Evolutionary conservation across 169 alveolate species (phyloP), one percentile per base, ranked within the genome.

Genomic region (Babesia bigemina): DNA sequence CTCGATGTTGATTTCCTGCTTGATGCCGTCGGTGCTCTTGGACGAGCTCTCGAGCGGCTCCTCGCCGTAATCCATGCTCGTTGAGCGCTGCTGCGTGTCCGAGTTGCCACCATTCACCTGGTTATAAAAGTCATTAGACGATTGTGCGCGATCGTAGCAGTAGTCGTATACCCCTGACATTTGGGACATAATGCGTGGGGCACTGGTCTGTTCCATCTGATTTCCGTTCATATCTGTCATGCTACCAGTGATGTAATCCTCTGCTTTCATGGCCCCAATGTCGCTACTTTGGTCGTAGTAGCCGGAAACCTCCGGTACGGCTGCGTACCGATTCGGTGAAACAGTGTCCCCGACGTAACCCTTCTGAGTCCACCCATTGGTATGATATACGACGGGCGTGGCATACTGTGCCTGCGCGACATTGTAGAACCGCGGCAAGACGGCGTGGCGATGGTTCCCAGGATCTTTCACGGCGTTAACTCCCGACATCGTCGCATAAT

Each of bases 231-330:
- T 24, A 29, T 42, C 26, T 0, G 29, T 29, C 50, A 52, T 52
- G 21, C 73, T 39, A 0, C 26, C 2, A 14, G 8, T 60, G 10
- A n/a, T 1, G 13, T 61, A 33, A 0, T 47, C 28, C 0, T 33
- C 50, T 17, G 70, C 0, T 36, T 61, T 49, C 42, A 21, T 21
- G 45, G 73, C 45, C 16, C 14, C 48, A 21, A 17, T 45, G 50
- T 55, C 76, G 24, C 56, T 42, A 10, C 65, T 47, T 4, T 19
- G 11, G 2, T 67, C 57, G 65, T 67, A 67, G 33, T 29, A 67
- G 14, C 57, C 66, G 12, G 66, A 3, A 9, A 10, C 59, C 3
- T 55, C 45, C 22, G 76, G 42, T 16, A 36, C 29, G 4, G 29
- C 8, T 0, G 45, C 22, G 42, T 29, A 67, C 10, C 39, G 24